Percentiles rank a stretch among this genome's conserved stretches.
Evolutionary conservation across 768 basidiomycete species (phyloP).

Genomic region (Collybia nuda): DNA sequence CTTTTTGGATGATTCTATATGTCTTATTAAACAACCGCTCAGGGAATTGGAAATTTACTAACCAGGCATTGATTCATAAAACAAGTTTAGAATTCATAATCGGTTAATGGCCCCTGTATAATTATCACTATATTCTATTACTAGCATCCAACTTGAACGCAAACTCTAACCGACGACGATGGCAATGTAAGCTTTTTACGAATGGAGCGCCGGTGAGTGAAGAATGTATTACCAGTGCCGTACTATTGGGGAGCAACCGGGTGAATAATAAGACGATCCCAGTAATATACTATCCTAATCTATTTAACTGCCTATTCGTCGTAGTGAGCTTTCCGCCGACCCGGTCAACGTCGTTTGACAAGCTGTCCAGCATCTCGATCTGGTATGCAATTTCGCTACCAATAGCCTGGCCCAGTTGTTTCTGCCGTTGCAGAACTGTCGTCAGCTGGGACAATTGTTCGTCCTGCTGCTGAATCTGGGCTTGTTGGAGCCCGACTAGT

Average conservation of each 20-base stretch:
- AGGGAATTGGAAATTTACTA: conserved; percentile 64
- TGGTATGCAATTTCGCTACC: conserved; percentile 79
- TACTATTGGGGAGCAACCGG: too few species aligned
- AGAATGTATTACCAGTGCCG: too few species aligned
- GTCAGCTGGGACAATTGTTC: conserved; percentile 76
- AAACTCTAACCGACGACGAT: too few species aligned
- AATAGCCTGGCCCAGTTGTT: conserved; percentile 85
- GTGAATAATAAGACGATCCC: too few species aligned
- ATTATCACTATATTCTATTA: conserved; percentile 10
- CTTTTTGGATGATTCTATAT: background rate
- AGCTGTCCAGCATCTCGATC: conserved; percentile 82
- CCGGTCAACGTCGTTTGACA: conserved; percentile 73
- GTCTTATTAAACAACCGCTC: conserved; percentile 9
- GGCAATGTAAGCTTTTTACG: too few species aligned
- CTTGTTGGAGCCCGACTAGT: conserved; percentile 74
- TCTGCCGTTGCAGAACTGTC: conserved; percentile 80
- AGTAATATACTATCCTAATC: conserved; percentile 49
- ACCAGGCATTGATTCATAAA: conserved; percentile 23
- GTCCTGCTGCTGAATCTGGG: conserved; percentile 84
- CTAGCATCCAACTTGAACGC: too few species aligned
- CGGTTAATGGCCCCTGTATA: conserved; percentile 8
- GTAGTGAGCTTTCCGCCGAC: conserved; percentile 77
- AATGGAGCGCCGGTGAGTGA: too few species aligned
- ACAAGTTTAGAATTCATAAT: conserved; percentile 5
- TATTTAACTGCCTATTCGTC: conserved; percentile 82